Percentiles rank a stretch among this genome's conserved stretches.
Evolutionary conservation across 2,329 filamentous ascomycete genomes (phyloP).

Genomic region (Torrubiellomyces zombiae): DNA sequence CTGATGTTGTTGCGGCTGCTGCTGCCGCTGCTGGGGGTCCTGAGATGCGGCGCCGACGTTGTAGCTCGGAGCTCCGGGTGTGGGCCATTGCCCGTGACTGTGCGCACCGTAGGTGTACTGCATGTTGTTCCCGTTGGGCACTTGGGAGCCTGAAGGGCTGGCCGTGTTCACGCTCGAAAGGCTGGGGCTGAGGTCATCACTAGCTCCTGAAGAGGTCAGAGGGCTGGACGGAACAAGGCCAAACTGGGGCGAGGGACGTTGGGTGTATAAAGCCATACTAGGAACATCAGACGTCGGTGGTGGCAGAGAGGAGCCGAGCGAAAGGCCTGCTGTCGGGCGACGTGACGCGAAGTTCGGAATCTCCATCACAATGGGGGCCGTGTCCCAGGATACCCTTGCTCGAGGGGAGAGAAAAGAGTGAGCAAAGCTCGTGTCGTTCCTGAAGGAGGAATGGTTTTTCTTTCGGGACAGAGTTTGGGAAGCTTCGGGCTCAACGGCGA

Average conservation of each 20-base stretch:
- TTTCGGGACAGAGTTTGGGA: too few species aligned
- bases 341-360: slow-evolving; percentile 16
- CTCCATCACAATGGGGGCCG: too few species aligned
- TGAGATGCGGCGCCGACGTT: slow-evolving; percentile 31
- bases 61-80: slow-evolving; percentile 30
- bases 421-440: too few species aligned
- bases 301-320: slow-evolving; percentile 19
- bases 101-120: slow-evolving; percentile 33
- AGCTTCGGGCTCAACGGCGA: not conserved
- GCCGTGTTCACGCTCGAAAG: slow-evolving; percentile 44
- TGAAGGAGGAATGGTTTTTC: too few species aligned
- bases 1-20: too few species aligned
- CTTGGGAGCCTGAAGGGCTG: slow-evolving; percentile 40
- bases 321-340: slow-evolving; percentile 15
- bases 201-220: slow-evolving; percentile 28
- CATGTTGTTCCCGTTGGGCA: slow-evolving; percentile 25
- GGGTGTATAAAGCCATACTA: slow-evolving; percentile 14
- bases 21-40: slow-evolving; percentile 12
- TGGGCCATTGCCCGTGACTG: slow-evolving; percentile 42
- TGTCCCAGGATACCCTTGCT: too few species aligned
- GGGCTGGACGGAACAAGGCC: slow-evolving; percentile 12
- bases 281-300: slow-evolving; percentile 19
- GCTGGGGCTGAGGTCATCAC: slow-evolving; percentile 44
- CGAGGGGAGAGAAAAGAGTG: not conserved
- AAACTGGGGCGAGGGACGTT: slow-evolving; percentile 11